phyloP scores from a whole-genome alignment of 352 stramenopile genomes.

The Globisporangium emineosum region DNA sequence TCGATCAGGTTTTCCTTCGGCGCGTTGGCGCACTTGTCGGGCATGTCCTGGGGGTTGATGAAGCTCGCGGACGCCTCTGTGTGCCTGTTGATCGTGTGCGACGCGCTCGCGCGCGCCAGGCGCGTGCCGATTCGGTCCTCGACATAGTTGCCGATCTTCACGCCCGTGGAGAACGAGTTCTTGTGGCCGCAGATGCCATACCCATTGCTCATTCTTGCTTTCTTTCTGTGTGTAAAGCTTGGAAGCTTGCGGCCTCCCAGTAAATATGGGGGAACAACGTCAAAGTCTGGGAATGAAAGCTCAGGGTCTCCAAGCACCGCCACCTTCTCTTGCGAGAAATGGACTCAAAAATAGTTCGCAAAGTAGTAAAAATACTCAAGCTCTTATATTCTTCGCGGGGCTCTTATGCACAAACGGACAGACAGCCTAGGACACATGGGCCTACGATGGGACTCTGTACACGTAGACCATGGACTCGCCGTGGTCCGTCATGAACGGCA shows the following conservation, averaged over 20 bases:
- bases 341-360: neutral
- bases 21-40: constrained; percentile 46
- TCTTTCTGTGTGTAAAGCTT: neutral
- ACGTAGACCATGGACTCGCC: constrained; percentile 44
- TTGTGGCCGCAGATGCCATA: constrained; percentile 83
- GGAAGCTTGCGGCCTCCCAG: no score
- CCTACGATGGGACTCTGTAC: constrained; percentile 33
- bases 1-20: constrained; percentile 50
- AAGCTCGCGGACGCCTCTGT: constrained; percentile 56
- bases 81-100: constrained; percentile 37
- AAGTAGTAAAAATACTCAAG: constrained; percentile 2
- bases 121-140: constrained; percentile 67
- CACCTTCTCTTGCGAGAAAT: neutral
- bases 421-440: neutral
- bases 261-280: no score
- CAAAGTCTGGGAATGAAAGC: neutral
- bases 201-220: constrained; percentile 36
- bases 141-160: constrained; percentile 84
- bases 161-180: constrained; percentile 71
- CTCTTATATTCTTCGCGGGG: neutral
- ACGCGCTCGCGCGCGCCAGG: constrained; percentile 35
- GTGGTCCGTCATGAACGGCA: constrained; percentile 61
- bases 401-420: neutral
- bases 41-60: constrained; percentile 50
- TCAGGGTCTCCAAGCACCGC: neutral